phyloP scores from a whole-genome alignment of 1,284 basidiomycete species.

The Wolfiporia cocos region DNA sequence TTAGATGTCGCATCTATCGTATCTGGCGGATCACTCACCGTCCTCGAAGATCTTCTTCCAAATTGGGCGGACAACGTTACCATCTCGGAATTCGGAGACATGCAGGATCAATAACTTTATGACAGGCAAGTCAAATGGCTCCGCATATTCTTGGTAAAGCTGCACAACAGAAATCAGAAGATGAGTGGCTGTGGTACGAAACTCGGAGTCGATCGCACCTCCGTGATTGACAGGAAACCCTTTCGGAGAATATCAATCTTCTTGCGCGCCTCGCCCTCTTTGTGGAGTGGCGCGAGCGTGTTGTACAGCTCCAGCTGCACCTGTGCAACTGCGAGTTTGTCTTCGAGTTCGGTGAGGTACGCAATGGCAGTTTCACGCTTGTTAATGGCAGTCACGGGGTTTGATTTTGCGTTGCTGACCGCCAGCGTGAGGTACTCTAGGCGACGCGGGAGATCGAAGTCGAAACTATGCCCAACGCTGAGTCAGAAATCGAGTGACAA shows the following conservation, averaged over 20 bases:
- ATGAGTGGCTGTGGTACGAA: constrained; percentile 1
- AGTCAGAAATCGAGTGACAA: constrained; percentile 1
- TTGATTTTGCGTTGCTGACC: constrained; percentile 93
- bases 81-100: constrained; percentile 89
- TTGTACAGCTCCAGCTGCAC: constrained; percentile 90
- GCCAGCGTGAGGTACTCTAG: constrained; percentile 91
- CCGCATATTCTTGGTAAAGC: constrained; percentile 88
- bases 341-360: constrained; percentile 90
- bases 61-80: constrained; percentile 73
- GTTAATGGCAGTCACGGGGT: constrained; percentile 71
- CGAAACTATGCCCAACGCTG: constrained; percentile 41
- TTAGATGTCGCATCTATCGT: background rate
- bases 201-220: constrained; percentile 37
- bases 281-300: constrained; percentile 52
- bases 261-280: constrained; percentile 48
- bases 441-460: constrained; percentile 64
- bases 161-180: constrained; percentile 23
- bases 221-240: constrained; percentile 60
- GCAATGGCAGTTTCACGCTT: constrained; percentile 83
- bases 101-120: constrained; percentile 91
- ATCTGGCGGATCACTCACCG: constrained; percentile 36
- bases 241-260: constrained; percentile 51
- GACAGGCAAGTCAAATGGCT: constrained; percentile 80
- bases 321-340: constrained; percentile 95
- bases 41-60: constrained; percentile 87